Base-by-base conservation (phyloP, 2,329 filamentous ascomycete species). In the Alternaria gansuensis region DNA sequence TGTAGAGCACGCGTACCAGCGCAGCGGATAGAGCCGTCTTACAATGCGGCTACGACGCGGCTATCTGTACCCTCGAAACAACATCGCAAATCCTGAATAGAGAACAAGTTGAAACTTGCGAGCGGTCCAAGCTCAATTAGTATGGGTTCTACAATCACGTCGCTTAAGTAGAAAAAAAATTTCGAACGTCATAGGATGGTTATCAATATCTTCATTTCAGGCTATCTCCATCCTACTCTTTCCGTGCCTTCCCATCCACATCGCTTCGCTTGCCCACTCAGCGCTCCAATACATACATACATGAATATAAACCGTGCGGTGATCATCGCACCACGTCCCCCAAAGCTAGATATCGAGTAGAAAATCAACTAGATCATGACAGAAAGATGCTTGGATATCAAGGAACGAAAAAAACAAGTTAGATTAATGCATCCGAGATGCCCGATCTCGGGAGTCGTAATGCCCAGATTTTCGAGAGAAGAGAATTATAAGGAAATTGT, bases 391-490 rank as follows among this genome's bases (percentile, higher is more conserved):
- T 51, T 51, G 49, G 49, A 51, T 51, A 51, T 51, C 49, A 51
- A 51, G 41, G 29, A 48, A 48, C 7, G 31, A 49, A 40, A 56
- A 39, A 56, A 37, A 24, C 11, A 39, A 44, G 26, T 37, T 5
- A 21, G 5, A 58, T 2, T 48, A 45, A 59, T 50, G 56, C 44
- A 59, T 59, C 37, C 51, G 56, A 59, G 45, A 59, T 59, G 45
- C 55, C 55, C 59, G 57, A 59, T 51, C 57, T 26, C 56, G 33
- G 37, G 43, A 44, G 34, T 36, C 39, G 26, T 39, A 36, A 29
- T 44, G 37, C 51, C 51, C 31, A 49, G 44, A 50, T 44, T 44
- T 43, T 40, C 3, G 11, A 40, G 26, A 58, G 57, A 59, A 59
- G 40, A 39, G 45, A 59, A 54, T 9, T 31, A 17, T 1, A 55